Conservation (phyloP, 2,329 filamentous ascomycete species). For the Cladobotryum protrusum region DNA sequence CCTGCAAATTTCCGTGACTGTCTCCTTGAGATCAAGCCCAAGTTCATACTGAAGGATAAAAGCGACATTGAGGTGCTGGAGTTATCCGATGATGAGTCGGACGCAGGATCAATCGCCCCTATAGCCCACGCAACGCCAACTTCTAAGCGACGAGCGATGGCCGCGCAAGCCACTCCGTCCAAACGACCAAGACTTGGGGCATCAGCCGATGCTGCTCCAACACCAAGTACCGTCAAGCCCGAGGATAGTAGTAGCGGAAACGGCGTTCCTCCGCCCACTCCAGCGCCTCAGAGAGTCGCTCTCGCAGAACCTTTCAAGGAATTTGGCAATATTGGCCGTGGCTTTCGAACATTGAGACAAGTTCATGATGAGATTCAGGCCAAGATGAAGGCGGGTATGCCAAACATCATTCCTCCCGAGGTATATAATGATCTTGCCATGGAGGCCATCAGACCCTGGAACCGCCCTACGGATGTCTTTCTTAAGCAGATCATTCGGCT, state of each 20-base stretch:
- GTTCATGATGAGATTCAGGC: conserved; percentile 50
- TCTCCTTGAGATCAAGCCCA: conserved; percentile 41
- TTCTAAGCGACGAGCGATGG: conserved; percentile 24
- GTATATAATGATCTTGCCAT: conserved; percentile 54
- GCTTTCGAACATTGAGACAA: conserved; percentile 40
- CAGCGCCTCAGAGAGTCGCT: conserved; percentile 8
- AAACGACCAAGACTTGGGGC: conserved; percentile 25
- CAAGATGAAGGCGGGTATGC: conserved; percentile 51
- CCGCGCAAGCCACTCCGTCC: conserved; percentile 25
- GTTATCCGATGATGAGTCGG: conserved; percentile 33
- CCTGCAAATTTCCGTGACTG: conserved; percentile 46
- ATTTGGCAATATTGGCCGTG: conserved; percentile 33
- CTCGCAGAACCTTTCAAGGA: conserved; percentile 33
- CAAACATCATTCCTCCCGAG: conserved; percentile 51
- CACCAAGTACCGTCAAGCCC: conserved; percentile 28
- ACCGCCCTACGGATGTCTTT: conserved; percentile 43
- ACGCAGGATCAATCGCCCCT: conserved; percentile 21
- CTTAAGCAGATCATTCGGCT: conserved; percentile 42
- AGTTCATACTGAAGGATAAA: conserved; percentile 36
- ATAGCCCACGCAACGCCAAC: conserved; percentile 20
- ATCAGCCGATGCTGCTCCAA: conserved; percentile 7
- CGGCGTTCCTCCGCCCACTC: conserved; percentile 9
- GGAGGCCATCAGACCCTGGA: conserved; percentile 54
- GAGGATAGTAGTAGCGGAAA: conserved; percentile 27
- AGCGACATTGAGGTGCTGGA: conserved; percentile 30